phyloP scores from a whole-genome alignment of 140 eudicot genomes.

The Anethum foeniculum region DNA sequence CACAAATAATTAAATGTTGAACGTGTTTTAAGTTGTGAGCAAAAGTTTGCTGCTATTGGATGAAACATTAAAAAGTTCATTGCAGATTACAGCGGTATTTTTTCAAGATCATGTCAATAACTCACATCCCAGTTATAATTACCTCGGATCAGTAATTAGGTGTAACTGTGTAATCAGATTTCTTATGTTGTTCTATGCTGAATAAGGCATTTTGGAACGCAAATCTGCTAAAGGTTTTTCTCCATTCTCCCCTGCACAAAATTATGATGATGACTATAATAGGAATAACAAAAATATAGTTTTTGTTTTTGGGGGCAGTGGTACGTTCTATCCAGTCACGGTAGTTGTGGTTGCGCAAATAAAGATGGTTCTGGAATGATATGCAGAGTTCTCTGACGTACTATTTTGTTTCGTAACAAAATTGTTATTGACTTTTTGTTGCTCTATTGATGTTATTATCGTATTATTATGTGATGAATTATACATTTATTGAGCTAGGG shows the following conservation, averaged over 20 bases:
- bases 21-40: background rate
- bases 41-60: too few relatives aligned
- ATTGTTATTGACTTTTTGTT: background rate
- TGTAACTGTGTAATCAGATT: background rate
- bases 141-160: background rate
- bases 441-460: background rate
- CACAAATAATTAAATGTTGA: background rate
- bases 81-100: too few relatives aligned
- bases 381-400: background rate
- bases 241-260: background rate
- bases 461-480: background rate
- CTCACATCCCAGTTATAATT: background rate
- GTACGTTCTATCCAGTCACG: too few relatives aligned
- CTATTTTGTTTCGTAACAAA: background rate
- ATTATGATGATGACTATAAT: background rate
- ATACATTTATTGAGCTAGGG: constrained; percentile 28
- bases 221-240: background rate
- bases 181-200: background rate
- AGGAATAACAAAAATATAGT: background rate
- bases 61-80: too few relatives aligned
- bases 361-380: background rate
- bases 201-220: background rate
- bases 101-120: background rate
- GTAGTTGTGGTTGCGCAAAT: background rate
- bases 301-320: background rate